A percentile compares a stretch with the other conserved stretches of the same genome.
Evolutionary conservation across 2,329 filamentous ascomycete species (phyloP).

Genomic region (Thelonectria blattea): DNA sequence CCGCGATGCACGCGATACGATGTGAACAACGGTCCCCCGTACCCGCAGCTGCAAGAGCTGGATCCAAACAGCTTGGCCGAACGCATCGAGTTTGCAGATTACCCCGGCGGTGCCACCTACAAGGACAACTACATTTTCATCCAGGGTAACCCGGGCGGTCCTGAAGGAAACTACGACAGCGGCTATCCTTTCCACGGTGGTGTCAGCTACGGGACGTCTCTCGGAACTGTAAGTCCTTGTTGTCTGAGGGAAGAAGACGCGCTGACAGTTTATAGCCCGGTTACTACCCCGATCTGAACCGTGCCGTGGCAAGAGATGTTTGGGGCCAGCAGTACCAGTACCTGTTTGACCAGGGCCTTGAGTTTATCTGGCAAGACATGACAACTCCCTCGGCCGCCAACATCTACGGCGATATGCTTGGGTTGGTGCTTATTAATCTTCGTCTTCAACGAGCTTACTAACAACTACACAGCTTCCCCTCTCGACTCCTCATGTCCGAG

Average conservation of each 20-base stretch:
- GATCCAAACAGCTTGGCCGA: not conserved
- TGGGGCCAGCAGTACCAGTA: constrained; percentile 9
- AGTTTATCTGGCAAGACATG: constrained; percentile 14
- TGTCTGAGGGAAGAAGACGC: not conserved
- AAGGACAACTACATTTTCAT: constrained; percentile 3
- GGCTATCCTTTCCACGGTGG: constrained; percentile 10
- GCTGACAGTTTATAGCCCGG: not conserved
- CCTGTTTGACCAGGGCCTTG: constrained; percentile 4
- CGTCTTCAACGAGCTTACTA: not conserved
- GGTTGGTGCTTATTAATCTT: not conserved
- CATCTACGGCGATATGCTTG: constrained; percentile 11
- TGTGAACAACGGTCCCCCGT: not conserved
- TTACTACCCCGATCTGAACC: constrained; percentile 6
- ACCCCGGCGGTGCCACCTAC: not conserved
- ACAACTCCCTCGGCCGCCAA: not conserved
- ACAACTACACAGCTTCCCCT: not conserved
- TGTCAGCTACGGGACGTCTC: constrained; percentile 1
- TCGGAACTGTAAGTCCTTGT: not conserved
- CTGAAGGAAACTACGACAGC: not conserved
- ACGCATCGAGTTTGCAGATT: not conserved
- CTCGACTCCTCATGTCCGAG: not conserved
- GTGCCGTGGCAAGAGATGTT: not conserved
- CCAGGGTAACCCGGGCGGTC: not conserved
- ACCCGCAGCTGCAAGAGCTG: not conserved
- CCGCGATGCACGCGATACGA: not conserved